These are phyloP conservation scores for Bipolaris oryzae DNA, from an alignment of 2,329 filamentous ascomycete genomes.

Conservation along the genomic window DNA sequence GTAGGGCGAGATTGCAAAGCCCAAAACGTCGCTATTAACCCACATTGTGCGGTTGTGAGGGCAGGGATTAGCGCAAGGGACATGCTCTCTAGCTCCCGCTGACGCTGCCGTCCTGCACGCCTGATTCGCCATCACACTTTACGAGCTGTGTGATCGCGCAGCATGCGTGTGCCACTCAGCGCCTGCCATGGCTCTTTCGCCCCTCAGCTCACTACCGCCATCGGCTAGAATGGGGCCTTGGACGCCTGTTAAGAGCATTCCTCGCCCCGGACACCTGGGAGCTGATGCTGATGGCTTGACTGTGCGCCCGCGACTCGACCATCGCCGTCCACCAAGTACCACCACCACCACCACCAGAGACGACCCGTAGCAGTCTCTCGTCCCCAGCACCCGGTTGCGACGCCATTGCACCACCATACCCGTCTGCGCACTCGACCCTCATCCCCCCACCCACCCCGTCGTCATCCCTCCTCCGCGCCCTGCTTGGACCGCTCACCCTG, in stretches of 20 bases:
- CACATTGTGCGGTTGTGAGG: conserved; percentile 10
- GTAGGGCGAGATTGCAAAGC: conserved; percentile 21
- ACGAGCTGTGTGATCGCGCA: conserved; percentile 39
- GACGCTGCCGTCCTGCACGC: conserved; percentile 8
- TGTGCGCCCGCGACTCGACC: conserved; percentile 9
- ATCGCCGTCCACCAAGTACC: conserved; percentile 20
- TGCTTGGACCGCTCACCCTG: conserved; percentile 10
- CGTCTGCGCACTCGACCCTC: neutral
- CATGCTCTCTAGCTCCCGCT: conserved; percentile 24
- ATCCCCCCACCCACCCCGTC: conserved; percentile 10
- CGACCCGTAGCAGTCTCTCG: conserved; percentile 4
- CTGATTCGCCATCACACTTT: conserved; percentile 33
- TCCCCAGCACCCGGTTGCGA: conserved; percentile 2
- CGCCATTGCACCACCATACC: neutral
- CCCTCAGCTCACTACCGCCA: conserved; percentile 25
- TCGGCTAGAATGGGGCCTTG: conserved; percentile 26
- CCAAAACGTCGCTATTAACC: conserved; percentile 22
- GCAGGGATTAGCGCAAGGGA: conserved; percentile 24
- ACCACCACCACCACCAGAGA: conserved; percentile 13
- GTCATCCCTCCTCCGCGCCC: conserved; percentile 8
- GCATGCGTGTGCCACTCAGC: conserved; percentile 41
- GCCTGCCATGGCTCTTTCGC: conserved; percentile 34
- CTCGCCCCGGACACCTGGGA: conserved; percentile 21
- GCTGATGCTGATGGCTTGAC: conserved; percentile 8
- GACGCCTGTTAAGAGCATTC: conserved; percentile 31